Base-by-base conservation (phyloP, 2,329 filamentous ascomycete genomes). In the Colletotrichum destructivum region DNA sequence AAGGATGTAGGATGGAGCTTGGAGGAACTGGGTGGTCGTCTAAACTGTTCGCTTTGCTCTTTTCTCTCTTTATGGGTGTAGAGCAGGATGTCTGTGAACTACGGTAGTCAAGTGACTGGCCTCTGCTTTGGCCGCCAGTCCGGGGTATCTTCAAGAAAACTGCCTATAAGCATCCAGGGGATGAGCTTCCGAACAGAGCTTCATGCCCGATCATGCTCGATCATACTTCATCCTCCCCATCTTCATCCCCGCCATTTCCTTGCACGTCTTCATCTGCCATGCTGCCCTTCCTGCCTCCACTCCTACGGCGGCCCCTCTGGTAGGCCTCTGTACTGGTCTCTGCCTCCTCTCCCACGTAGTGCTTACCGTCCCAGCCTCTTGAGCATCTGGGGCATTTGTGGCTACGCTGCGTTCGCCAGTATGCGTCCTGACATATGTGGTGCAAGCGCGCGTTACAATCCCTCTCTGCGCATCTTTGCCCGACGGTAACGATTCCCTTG, bases 401-500 rank as follows among this genome's bases (percentile, higher is more conserved):
- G 1, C 86, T 86, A 66, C 88, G 82, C 73, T 89, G 87, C 51
- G 90, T 88, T 23, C 92, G 87, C 86, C 94, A 97, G 80, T 92
- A 94, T 38, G 89, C 90, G 15, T 90, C 88, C 67, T 90, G 87
- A 80, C 95, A 98, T 62, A 91, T 90, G 74, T 95, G 89, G 80
- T 98, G 95, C 18, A 98, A 81, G 13, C 95, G 87, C 13, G 91
- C 87, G 40, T 82, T 84, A 79, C 95, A 98, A 23, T 90, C 87
- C 47, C 88, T 82, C 72, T 93, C 88, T 2, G 86, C 81, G 81
- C 95, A 98, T 66, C 95, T 88, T 85, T 95, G 89, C 0, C 95
- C 95, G 74, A 93, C 84, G 0, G 96, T 99, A 51, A 98, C 90
- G 73, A 98, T 92, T 75, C 98, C 95, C 80, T 91, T 93, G 82